These are phyloP conservation scores for Kwoniella sp. DNA, from an alignment of 768 basidiomycete genomes.

Conservation along the genomic window DNA sequence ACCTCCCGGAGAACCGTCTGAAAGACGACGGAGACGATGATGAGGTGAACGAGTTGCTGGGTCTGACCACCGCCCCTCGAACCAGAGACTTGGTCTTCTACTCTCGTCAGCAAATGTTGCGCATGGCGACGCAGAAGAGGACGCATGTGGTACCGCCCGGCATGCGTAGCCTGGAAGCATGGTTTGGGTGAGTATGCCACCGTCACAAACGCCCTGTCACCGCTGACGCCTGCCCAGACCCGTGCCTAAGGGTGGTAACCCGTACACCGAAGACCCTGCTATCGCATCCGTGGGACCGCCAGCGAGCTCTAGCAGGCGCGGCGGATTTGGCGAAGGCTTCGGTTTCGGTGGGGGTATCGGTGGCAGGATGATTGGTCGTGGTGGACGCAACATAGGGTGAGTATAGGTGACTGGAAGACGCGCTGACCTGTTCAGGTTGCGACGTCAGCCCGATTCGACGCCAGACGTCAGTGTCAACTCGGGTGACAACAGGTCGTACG, in stretches of 20 bases:
- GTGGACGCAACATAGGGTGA: conserved; percentile 33
- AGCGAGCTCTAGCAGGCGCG: conserved; percentile 10
- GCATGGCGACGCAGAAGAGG: conserved; percentile 24
- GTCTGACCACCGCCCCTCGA: not conserved
- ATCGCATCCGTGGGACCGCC: conserved; percentile 33
- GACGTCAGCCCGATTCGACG: conserved; percentile 16
- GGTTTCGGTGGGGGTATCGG: conserved; percentile 44
- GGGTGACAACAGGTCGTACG: conserved; percentile 8
- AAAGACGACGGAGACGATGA: not conserved
- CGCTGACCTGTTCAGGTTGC: conserved; percentile 10
- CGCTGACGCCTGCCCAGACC: too few relatives aligned
- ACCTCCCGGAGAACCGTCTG: conserved; percentile 13
- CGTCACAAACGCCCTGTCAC: too few relatives aligned
- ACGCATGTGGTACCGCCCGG: conserved; percentile 15
- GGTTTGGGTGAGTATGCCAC: conserved; percentile 33
- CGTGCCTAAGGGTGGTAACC: not conserved
- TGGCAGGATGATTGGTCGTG: conserved; percentile 23
- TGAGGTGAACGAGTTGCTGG: conserved; percentile 5
- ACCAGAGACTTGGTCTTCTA: conserved; percentile 4
- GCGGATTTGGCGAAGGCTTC: conserved; percentile 40
- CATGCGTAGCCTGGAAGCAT: conserved; percentile 21
- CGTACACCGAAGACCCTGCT: conserved; percentile 32
- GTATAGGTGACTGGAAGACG: not conserved
- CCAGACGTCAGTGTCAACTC: conserved; percentile 15
- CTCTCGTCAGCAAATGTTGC: conserved; percentile 17